Evolutionary conservation across 148 eudicot genomes (phyloP), one percentile per base, ranked within the genome.

Genomic region (Arbutus unedo): DNA sequence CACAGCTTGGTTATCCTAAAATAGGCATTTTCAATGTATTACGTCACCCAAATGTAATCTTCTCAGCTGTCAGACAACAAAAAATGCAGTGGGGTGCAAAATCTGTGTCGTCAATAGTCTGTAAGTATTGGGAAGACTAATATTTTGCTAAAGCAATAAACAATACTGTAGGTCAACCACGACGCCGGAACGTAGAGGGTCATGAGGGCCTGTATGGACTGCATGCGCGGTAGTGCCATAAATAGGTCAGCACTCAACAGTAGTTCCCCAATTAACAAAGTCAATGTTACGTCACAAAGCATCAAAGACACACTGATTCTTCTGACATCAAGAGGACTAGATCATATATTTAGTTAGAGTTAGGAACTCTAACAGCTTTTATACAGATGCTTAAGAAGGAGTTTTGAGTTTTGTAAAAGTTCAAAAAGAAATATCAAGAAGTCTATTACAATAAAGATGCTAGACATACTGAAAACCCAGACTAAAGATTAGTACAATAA

Each of bases 131-230:
- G 50, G 23, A 71, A 18, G 23, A 16, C 76, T 15, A 16, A 23
- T 72, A 18, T 18, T 72, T 45, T 72, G 21, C 76, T 72, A 43
- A 72, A 72, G 25, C 44, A 72, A 50, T 72, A 45, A n/a, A 72
- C 23, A 72, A 72, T 72, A 13, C 6, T 45, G 23, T 8, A 3
- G 21, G 51, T 44, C 11, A 44, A 44, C 68, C 23, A 72, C 6
- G 23, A 72, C 16, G 25, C 5, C 18, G 47, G 76, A 72, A 72
- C 15, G 21, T 70, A 15, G 74, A 70, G 4, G 44, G 74, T 48
- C 50, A 44, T 43, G 74, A 70, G 4, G 44, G 74, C 74, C 50
- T 72, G 49, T 7, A 44, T 45, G 50, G 18, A 71, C 50, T 44
- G 49, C 75, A 43, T 49, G 14, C 43, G 48, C 13, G 10, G 10